phyloP scores from a whole-genome alignment of 768 basidiomycete genomes.

The Tulasnella sp. region DNA sequence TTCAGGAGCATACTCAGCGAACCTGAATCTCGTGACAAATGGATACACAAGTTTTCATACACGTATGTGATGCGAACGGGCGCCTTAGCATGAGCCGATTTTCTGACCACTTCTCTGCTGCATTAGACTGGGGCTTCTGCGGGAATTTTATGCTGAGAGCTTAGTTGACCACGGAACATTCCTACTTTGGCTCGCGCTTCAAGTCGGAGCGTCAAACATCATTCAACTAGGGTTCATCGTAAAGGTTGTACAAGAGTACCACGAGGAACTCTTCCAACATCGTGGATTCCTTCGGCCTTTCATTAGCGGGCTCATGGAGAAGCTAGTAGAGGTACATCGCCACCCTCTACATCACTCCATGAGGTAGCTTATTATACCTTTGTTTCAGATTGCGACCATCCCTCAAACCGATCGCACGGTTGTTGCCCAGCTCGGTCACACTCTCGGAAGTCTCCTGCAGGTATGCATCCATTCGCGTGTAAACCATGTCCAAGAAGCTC shows the following conservation, averaged over 20 bases:
- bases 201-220: slow-evolving; percentile 64
- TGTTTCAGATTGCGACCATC: not conserved
- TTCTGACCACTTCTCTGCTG: not conserved
- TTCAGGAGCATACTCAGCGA: slow-evolving; percentile 59
- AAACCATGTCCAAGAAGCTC: not conserved
- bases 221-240: slow-evolving; percentile 71
- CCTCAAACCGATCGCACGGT: slow-evolving; percentile 40
- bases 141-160: slow-evolving; percentile 68
- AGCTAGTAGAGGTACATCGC: slow-evolving; percentile 49
- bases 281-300: slow-evolving; percentile 62
- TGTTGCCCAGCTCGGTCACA: slow-evolving; percentile 32
- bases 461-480: slow-evolving; percentile 28
- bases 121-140: slow-evolving; percentile 52
- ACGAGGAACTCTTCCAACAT: slow-evolving; percentile 52
- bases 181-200: slow-evolving; percentile 66
- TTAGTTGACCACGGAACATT: slow-evolving; percentile 70
- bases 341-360: not conserved
- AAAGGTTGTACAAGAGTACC: slow-evolving; percentile 67
- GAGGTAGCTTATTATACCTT: not conserved
- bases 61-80: slow-evolving; percentile 34
- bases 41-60: slow-evolving; percentile 71
- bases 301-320: slow-evolving; percentile 55
- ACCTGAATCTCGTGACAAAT: slow-evolving; percentile 52
- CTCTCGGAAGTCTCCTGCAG: slow-evolving; percentile 49
- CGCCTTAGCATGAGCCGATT: not conserved